These are phyloP conservation scores for Ascochyta viciae-villosae DNA, from an alignment of 2,329 filamentous ascomycete genomes.

Conservation along the genomic window DNA sequence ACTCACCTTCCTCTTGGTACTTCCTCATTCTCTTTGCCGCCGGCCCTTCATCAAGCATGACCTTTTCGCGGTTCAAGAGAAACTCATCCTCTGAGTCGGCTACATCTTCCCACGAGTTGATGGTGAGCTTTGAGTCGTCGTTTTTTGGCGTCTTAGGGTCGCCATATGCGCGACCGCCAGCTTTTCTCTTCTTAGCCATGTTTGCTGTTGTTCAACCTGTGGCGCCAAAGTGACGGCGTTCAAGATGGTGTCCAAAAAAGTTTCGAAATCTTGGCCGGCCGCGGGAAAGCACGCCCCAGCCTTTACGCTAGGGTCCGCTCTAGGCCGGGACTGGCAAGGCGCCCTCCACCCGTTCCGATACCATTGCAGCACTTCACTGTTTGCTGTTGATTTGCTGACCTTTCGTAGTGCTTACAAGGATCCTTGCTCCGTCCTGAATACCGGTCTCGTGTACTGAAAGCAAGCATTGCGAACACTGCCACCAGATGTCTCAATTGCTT, in stretches of 20 bases:
- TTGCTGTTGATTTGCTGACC: neutral
- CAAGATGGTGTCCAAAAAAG: slow-evolving; percentile 13
- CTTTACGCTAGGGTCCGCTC: slow-evolving; percentile 3
- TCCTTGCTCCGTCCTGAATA: neutral
- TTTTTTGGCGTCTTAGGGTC: slow-evolving; percentile 45
- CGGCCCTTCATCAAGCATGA: slow-evolving; percentile 83
- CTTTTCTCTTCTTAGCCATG: slow-evolving; percentile 73
- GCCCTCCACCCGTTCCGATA: slow-evolving; percentile 1
- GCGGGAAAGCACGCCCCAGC: slow-evolving; percentile 24
- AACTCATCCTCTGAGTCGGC: slow-evolving; percentile 96
- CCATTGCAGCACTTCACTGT: slow-evolving; percentile 1
- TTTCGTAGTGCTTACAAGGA: slow-evolving; percentile 14
- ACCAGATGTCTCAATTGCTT: slow-evolving; percentile 46
- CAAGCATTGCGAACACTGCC: slow-evolving; percentile 29
- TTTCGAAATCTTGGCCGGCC: slow-evolving; percentile 38
- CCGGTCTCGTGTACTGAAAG: neutral
- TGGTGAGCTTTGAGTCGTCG: slow-evolving; percentile 62
- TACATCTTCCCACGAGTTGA: slow-evolving; percentile 77
- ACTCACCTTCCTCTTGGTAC: slow-evolving; percentile 68
- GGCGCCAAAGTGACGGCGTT: slow-evolving; percentile 6
- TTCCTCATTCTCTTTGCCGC: slow-evolving; percentile 78
- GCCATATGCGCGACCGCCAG: slow-evolving; percentile 56
- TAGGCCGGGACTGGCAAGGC: slow-evolving; percentile 3
- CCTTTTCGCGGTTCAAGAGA: slow-evolving; percentile 83
- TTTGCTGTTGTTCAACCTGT: slow-evolving; percentile 12